Evolutionary conservation across 2,329 filamentous ascomycete species (phyloP).

Genomic region (Lachnum nothofagi): DNA sequence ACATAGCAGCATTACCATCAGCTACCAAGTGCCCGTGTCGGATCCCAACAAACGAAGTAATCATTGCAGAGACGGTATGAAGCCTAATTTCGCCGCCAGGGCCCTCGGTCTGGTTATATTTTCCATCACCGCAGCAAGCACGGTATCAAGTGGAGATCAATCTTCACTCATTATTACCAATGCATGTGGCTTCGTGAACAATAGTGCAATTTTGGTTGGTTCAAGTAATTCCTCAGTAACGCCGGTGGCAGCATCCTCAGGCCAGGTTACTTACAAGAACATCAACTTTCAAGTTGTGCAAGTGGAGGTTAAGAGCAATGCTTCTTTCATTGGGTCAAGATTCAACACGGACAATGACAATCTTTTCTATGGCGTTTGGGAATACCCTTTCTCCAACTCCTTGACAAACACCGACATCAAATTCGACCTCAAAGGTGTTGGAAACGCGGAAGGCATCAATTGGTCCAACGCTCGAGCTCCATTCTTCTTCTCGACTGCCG

Average conservation of each 20-base stretch:
- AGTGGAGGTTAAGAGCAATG: conserved; percentile 12
- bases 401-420: conserved; percentile 17
- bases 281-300: conserved; percentile 13
- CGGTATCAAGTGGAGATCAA: neutral
- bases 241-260: neutral
- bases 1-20: neutral
- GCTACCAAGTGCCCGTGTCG: neutral
- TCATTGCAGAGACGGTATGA: neutral
- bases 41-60: neutral
- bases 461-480: conserved; percentile 35
- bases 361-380: conserved; percentile 18
- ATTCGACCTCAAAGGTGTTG: conserved; percentile 23
- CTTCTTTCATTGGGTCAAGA: conserved; percentile 10
- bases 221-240: neutral
- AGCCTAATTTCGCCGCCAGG: neutral
- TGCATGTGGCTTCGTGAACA: neutral
- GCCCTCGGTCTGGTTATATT: no score
- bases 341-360: conserved; percentile 10
- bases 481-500: conserved; percentile 32
- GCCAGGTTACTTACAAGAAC: conserved; percentile 6
- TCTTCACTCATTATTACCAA: neutral
- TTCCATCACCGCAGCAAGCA: neutral
- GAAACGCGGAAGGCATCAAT: conserved; percentile 32
- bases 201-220: neutral
- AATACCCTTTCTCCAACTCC: conserved; percentile 15